Conservation (phyloP, 2,329 filamentous ascomycete genomes). For the Stagonosporopsis cucurbitacearum region DNA sequence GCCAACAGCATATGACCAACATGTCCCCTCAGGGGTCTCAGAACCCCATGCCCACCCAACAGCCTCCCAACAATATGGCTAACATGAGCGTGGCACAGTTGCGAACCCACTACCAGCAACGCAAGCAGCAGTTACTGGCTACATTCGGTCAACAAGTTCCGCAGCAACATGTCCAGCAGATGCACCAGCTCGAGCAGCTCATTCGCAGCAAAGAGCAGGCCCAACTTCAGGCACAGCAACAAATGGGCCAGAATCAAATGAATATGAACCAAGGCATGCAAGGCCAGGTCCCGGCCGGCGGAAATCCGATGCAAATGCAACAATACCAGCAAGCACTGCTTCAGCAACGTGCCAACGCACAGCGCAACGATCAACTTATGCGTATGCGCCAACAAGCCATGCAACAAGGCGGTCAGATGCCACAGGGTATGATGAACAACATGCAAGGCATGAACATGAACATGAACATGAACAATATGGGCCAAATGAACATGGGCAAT, state of each 20-base stretch:
- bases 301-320: slow-evolving; percentile 42
- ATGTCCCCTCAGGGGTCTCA: slow-evolving; percentile 37
- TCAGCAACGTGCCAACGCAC: slow-evolving; percentile 42
- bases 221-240: slow-evolving; percentile 23
- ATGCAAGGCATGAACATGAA: slow-evolving; percentile 41
- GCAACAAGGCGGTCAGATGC: slow-evolving; percentile 40
- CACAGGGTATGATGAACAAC: slow-evolving; percentile 42
- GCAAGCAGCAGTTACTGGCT: slow-evolving; percentile 34
- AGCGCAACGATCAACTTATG: slow-evolving; percentile 44
- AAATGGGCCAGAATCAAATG: slow-evolving; percentile 28
- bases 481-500: slow-evolving; percentile 27
- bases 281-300: slow-evolving; percentile 30
- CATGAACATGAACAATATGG: slow-evolving; percentile 26
- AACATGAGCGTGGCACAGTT: slow-evolving; percentile 41
- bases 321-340: slow-evolving; percentile 45
- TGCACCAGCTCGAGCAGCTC: slow-evolving; percentile 39
- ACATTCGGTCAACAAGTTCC: slow-evolving; percentile 36
- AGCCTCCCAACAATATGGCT: slow-evolving; percentile 28
- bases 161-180: slow-evolving; percentile 31
- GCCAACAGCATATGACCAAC: slow-evolving; percentile 36
- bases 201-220: slow-evolving; percentile 32
- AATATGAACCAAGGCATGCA: slow-evolving; percentile 34
- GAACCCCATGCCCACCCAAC: slow-evolving; percentile 31
- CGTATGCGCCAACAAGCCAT: slow-evolving; percentile 43
- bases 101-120: slow-evolving; percentile 31